Percentiles rank a stretch among this genome's conserved stretches.
These are phyloP conservation scores for Apiospora marii DNA, from an alignment of 2,329 filamentous ascomycete species.

Conservation along the genomic window DNA sequence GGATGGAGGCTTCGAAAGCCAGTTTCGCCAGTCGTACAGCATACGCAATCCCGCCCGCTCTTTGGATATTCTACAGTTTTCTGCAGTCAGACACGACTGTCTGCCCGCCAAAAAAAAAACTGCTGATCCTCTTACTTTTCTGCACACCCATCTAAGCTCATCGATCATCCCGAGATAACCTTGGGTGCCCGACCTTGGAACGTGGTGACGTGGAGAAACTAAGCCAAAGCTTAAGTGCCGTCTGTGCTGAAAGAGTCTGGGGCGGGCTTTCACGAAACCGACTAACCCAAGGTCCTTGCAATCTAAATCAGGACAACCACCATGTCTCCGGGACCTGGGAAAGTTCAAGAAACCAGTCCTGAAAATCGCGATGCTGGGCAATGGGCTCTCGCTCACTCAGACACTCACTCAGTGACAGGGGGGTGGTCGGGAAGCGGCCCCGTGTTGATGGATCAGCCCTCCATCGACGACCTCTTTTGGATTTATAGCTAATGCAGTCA, in stretches of 20 bases:
- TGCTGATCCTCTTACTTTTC: neutral
- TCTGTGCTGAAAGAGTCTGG: conserved; percentile 15
- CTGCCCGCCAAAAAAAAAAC: neutral
- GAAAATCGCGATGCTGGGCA: conserved; percentile 2
- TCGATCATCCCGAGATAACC: conserved; percentile 1
- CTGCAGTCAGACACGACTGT: conserved; percentile 1
- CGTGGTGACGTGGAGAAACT: neutral
- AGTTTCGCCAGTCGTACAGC: conserved; percentile 8
- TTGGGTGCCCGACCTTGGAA: neutral
- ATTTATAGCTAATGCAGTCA: conserved; percentile 20
- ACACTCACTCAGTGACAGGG: neutral
- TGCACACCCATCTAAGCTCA: neutral
- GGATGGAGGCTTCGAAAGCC: conserved; percentile 1
- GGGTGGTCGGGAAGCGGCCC: conserved; percentile 6
- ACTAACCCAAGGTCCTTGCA: neutral
- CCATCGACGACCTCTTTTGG: neutral
- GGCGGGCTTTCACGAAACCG: neutral
- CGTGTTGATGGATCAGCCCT: conserved; percentile 8
- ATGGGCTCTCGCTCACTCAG: neutral
- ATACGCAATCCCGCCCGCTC: neutral
- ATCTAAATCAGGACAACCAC: conserved; percentile 9
- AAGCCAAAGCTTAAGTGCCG: neutral
- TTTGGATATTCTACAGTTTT: conserved; percentile 11
- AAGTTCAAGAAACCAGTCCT: conserved; percentile 1
- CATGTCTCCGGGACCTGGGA: neutral